Percentiles rank a stretch among this genome's conserved stretches.
Evolutionary conservation across 2,329 filamentous ascomycete genomes (phyloP).

Genomic region (Xylaria digitata): DNA sequence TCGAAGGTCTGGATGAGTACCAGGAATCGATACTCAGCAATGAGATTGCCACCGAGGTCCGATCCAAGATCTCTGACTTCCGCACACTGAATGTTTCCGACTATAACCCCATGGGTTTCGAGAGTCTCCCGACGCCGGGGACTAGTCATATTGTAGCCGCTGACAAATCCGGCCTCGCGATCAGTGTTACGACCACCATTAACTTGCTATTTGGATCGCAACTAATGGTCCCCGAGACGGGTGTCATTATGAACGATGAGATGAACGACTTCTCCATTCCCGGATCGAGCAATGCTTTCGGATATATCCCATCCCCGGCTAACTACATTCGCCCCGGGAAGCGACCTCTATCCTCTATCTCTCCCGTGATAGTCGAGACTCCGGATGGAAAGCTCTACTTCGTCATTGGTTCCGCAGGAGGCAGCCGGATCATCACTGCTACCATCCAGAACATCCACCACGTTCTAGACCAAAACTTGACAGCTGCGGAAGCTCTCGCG

Average conservation of each 20-base stretch:
- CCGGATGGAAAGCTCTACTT: slow-evolving; percentile 76
- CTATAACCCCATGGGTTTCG: slow-evolving; percentile 60
- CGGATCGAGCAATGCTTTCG: slow-evolving; percentile 76
- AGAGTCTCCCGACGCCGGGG: slow-evolving; percentile 70
- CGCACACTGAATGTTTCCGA: slow-evolving; percentile 54
- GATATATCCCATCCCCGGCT: slow-evolving; percentile 77
- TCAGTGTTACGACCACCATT: slow-evolving; percentile 83
- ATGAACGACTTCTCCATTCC: slow-evolving; percentile 83
- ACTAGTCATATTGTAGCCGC: slow-evolving; percentile 75
- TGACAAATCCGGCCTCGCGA: slow-evolving; percentile 76
- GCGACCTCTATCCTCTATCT: slow-evolving; percentile 81
- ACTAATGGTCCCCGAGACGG: slow-evolving; percentile 83
- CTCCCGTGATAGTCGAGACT: slow-evolving; percentile 80
- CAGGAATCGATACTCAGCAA: slow-evolving; percentile 75
- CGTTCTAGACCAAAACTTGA: slow-evolving; percentile 75
- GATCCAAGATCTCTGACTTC: slow-evolving; percentile 58
- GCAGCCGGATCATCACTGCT: slow-evolving; percentile 84
- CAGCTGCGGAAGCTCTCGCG: slow-evolving; percentile 70
- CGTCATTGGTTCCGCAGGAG: slow-evolving; percentile 81
- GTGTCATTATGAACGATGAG: slow-evolving; percentile 76
- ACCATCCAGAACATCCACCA: slow-evolving; percentile 83
- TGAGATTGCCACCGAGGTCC: slow-evolving; percentile 64
- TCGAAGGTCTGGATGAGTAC: slow-evolving; percentile 67
- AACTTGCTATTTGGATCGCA: slow-evolving; percentile 83
- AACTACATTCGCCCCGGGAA: slow-evolving; percentile 84